Base-by-base conservation (phyloP, 1,284 basidiomycete genomes). In the Fomitiporia mediterranea region DNA sequence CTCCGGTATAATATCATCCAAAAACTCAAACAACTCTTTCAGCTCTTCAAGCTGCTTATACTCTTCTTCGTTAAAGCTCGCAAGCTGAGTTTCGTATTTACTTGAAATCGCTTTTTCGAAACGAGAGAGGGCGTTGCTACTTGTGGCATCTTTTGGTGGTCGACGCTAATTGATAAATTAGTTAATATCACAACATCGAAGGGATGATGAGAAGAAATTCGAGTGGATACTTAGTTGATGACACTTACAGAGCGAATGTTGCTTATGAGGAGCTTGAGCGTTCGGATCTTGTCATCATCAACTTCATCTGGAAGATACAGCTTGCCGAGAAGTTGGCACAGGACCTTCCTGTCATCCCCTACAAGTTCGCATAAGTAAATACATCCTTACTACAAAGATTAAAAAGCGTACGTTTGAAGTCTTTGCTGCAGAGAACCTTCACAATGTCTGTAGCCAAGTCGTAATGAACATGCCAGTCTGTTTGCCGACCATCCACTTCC, bases 251-350 rank as follows among this genome's bases (percentile, higher is more conserved):
- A 71, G 62, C 81, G 75, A 49, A 89, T 73, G 61, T 81, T 77
- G 19, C 72, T 70, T 25, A 86, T 69, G 13, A 91, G 73, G 13
- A 89, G 73, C 52, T 84, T 77, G 15, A 89, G 68, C 35, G 82
- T 82, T 55, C 83, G 78, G 52, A 89, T 70, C 58, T 81, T 80
- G 62, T 76, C 74, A 17, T 77, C 72, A 53, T 90, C 85, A 1
- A 86, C 72, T 21, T 81, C 78, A 4, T 84, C 80, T 0, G 88
- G 86, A 11, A 97, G 72, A 64, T 88, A 78, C 2, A 98, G 74
- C 65, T 95, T 92, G 39, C 79, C 76, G 2, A 98, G 77, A 38
- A 91, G 76, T 56, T 94, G 89, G 57, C 85, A 89, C 13, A 96
- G 70, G 0, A 84, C 78, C 68, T 96, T 97, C 47, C 30, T 83